Conservation (phyloP, 108 stramenopile species). For the Nitzschia sp. region DNA sequence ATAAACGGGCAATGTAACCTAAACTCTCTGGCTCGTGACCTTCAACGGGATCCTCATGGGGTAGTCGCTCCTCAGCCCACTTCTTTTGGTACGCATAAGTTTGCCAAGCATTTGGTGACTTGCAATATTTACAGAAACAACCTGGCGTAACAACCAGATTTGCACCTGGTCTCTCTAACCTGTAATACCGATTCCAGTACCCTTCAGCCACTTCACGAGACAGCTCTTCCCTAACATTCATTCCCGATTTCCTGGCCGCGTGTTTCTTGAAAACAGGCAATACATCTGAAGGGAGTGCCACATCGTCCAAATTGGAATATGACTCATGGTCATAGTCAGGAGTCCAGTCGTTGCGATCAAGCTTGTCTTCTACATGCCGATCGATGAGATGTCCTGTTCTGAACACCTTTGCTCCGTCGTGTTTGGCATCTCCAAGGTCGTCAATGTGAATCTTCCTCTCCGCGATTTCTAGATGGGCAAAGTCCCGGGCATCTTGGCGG, state of each 20-base stretch:
- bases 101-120: constrained; percentile 21
- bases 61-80: constrained; percentile 20
- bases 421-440: constrained; percentile 18
- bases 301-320: constrained; percentile 26
- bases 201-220: constrained; percentile 28
- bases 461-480: not conserved
- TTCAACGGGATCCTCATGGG: not conserved
- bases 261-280: constrained; percentile 3
- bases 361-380: constrained; percentile 7
- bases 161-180: constrained; percentile 27
- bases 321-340: constrained; percentile 5
- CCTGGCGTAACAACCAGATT: constrained; percentile 11
- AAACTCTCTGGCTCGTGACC: not conserved
- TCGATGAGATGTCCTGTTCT: constrained; percentile 29
- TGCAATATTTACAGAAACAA: constrained; percentile 29
- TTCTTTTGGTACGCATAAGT: constrained; percentile 31
- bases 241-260: not conserved
- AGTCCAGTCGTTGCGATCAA: constrained; percentile 8
- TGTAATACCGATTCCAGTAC: constrained; percentile 28
- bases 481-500: constrained; percentile 2
- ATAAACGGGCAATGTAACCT: constrained; percentile 8
- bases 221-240: constrained; percentile 18
- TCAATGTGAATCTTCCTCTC: constrained; percentile 26
- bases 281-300: constrained; percentile 11
- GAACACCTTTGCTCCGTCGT: constrained; percentile 16